phyloP scores from a whole-genome alignment of 352 stramenopile genomes.

The Bremia lactucae region DNA sequence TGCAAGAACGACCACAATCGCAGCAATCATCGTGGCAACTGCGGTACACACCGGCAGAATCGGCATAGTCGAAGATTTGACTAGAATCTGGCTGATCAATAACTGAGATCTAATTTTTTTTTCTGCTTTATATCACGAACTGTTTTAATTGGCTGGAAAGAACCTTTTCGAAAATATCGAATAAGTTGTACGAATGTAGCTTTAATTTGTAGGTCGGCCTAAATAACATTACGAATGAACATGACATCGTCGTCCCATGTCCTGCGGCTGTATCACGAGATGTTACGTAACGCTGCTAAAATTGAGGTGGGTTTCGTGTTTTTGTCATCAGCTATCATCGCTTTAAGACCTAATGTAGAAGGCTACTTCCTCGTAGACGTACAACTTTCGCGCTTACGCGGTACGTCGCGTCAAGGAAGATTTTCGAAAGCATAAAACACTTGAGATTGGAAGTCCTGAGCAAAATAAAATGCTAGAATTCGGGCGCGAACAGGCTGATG shows the following conservation, averaged over 20 bases:
- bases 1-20: constrained; percentile 11
- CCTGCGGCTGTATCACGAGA: constrained; percentile 41
- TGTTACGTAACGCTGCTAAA: constrained; percentile 41
- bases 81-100: no score
- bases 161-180: no score
- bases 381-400: constrained; percentile 69
- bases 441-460: constrained; percentile 32
- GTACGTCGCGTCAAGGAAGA: constrained; percentile 55
- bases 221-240: not conserved
- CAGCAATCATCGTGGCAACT: constrained; percentile 4
- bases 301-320: constrained; percentile 31
- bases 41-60: constrained; percentile 11
- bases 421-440: constrained; percentile 55
- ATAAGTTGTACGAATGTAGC: not conserved
- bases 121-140: no score
- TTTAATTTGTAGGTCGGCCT: not conserved
- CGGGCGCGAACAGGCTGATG: constrained; percentile 34
- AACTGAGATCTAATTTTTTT: no score
- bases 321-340: not conserved
- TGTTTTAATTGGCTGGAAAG: no score
- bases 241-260: constrained; percentile 33
- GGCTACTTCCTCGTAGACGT: constrained; percentile 27
- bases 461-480: constrained; percentile 37
- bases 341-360: not conserved
- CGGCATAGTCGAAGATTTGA: no score